A percentile compares a stretch with the other conserved stretches of the same genome.
These are phyloP conservation scores for Leishmania turanica DNA, from an alignment of 208 protist species.

Conservation along the genomic window DNA sequence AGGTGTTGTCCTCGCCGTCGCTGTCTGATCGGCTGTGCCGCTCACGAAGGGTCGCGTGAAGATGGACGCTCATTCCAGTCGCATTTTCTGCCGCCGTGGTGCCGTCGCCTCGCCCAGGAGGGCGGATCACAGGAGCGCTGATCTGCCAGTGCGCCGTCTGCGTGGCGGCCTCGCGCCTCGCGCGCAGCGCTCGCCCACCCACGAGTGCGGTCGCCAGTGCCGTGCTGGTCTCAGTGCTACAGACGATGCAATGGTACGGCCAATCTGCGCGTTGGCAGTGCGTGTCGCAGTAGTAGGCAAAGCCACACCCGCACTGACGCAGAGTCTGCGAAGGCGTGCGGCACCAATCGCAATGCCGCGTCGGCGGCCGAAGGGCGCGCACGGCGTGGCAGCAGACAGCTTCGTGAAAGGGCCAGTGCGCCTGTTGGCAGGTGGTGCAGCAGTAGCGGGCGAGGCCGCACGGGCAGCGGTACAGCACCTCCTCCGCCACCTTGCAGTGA, in stretches of 20 bases:
- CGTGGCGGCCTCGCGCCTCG: slow-evolving; percentile 21
- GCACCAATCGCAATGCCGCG: slow-evolving; percentile 27
- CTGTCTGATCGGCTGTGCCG: slow-evolving; percentile 7
- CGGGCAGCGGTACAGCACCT: slow-evolving; percentile 36
- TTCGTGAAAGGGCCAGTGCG: slow-evolving; percentile 46
- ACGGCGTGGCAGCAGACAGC: slow-evolving; percentile 21
- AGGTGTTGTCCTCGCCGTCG: slow-evolving; percentile 4
- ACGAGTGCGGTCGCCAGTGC: slow-evolving; percentile 12
- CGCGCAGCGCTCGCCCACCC: slow-evolving; percentile 6
- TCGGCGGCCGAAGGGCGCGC: slow-evolving; percentile 2
- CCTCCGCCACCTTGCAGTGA: slow-evolving; percentile 24
- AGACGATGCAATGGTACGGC: slow-evolving; percentile 33
- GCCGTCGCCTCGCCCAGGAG: background rate
- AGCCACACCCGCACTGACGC: slow-evolving; percentile 40
- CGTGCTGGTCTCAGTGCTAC: slow-evolving; percentile 6
- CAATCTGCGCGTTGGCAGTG: slow-evolving; percentile 52
- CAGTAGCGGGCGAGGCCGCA: slow-evolving; percentile 46
- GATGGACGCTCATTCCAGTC: background rate
- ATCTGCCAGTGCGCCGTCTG: slow-evolving; percentile 30
- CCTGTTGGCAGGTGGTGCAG: slow-evolving; percentile 44
- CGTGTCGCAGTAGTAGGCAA: slow-evolving; percentile 41
- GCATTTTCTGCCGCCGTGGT: background rate
- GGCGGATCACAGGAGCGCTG: slow-evolving; percentile 3
- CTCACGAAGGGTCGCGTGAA: slow-evolving; percentile 3
- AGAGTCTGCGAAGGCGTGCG: slow-evolving; percentile 14